A percentile compares a stretch with the other conserved stretches of the same genome.
These are phyloP conservation scores for Fonsecaea pedrosoi DNA, from an alignment of 2,329 filamentous ascomycete species.

Conservation along the genomic window DNA sequence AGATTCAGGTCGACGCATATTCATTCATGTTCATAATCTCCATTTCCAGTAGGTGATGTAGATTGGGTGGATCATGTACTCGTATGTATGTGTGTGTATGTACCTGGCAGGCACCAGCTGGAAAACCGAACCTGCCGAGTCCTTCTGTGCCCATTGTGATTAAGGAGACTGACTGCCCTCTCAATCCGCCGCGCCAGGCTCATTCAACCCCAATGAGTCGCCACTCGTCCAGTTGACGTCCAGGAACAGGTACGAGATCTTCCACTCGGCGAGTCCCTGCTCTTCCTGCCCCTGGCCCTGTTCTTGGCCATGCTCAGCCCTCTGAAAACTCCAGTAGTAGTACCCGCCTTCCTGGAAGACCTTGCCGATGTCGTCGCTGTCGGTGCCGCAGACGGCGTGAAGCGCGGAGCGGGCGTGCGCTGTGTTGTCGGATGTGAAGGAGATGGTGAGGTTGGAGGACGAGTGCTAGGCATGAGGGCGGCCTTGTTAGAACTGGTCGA, in stretches of 20 bases:
- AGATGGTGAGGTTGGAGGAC: slow-evolving; percentile 28
- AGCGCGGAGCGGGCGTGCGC: slow-evolving; percentile 26
- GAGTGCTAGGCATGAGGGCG: slow-evolving; percentile 19
- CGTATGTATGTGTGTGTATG: too few species aligned
- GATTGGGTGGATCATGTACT: too few species aligned
- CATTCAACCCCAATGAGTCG: slow-evolving; percentile 31
- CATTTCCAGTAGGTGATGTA: too few species aligned
- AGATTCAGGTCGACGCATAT: too few species aligned
- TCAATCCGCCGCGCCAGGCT: slow-evolving; percentile 18
- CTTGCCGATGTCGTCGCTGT: slow-evolving; percentile 22
- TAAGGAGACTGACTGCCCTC: neutral
- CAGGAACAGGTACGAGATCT: slow-evolving; percentile 31
- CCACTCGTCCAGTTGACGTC: slow-evolving; percentile 29
- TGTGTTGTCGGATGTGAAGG: slow-evolving; percentile 18
- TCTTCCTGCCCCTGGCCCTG: neutral
- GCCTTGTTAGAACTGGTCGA: neutral
- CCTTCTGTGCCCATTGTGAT: neutral
- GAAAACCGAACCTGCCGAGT: too few species aligned
- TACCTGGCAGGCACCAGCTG: too few species aligned
- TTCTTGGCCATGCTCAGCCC: slow-evolving; percentile 1
- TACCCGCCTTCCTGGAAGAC: slow-evolving; percentile 31
- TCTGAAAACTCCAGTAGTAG: slow-evolving; percentile 33
- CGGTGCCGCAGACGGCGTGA: slow-evolving; percentile 25
- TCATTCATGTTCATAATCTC: too few species aligned
- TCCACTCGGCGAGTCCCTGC: slow-evolving; percentile 11